These are phyloP conservation scores for Bipolaris bicolor DNA, from an alignment of 2,329 filamentous ascomycete genomes.

Conservation along the genomic window DNA sequence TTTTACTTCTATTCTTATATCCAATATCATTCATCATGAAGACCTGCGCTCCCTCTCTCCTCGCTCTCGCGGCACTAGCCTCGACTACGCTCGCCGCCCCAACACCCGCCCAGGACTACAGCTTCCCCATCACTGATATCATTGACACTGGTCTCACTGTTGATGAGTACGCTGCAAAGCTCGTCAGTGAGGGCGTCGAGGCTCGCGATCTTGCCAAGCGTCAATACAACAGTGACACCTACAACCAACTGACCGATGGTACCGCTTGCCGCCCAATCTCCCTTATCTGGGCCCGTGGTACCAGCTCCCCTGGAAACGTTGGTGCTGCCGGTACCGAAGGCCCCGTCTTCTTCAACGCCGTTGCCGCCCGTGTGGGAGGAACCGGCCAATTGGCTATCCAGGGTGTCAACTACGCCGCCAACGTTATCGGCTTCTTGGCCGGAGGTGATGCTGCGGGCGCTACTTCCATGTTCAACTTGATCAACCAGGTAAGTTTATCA, in stretches of 20 bases:
- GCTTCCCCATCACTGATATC: slow-evolving; percentile 38
- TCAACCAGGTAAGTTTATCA: slow-evolving; percentile 39
- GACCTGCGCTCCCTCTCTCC: slow-evolving; percentile 22
- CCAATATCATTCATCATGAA: slow-evolving; percentile 25
- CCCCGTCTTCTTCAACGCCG: slow-evolving; percentile 57
- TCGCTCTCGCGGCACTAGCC: slow-evolving; percentile 26
- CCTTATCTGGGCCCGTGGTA: slow-evolving; percentile 63
- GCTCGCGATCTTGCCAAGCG: slow-evolving; percentile 24
- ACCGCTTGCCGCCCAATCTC: slow-evolving; percentile 55
- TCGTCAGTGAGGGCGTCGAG: slow-evolving; percentile 22
- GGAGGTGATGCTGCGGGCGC: slow-evolving; percentile 55
- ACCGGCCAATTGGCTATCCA: slow-evolving; percentile 57
- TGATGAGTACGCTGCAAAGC: slow-evolving; percentile 30
- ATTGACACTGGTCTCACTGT: slow-evolving; percentile 32
- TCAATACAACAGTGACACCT: slow-evolving; percentile 32
- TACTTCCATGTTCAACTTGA: slow-evolving; percentile 51
- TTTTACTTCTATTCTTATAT: background rate
- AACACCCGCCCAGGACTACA: slow-evolving; percentile 24
- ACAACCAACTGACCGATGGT: slow-evolving; percentile 41
- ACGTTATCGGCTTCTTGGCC: slow-evolving; percentile 51
- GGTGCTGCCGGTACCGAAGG: slow-evolving; percentile 53
- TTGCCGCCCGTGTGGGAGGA: slow-evolving; percentile 51
- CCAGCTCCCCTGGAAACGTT: slow-evolving; percentile 59
- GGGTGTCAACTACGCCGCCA: slow-evolving; percentile 61
- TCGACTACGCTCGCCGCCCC: slow-evolving; percentile 24